A percentile compares a stretch with the other conserved stretches of the same genome.
Conservation (phyloP, 306 rosid genomes). For the Lithocarpus polystachyus region DNA sequence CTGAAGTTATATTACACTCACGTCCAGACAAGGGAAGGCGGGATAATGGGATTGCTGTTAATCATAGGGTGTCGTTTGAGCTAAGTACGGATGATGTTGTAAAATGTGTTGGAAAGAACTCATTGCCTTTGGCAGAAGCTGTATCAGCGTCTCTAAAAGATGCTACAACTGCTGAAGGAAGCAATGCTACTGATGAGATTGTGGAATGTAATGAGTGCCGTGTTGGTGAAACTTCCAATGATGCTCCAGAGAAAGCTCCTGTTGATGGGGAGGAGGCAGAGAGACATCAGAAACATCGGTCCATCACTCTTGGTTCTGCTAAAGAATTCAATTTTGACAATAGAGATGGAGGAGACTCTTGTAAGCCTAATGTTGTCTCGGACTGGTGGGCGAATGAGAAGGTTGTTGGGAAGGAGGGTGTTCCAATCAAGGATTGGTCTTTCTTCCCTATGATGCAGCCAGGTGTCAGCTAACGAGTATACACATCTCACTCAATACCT, state of each 20-base stretch:
- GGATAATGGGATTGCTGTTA: slow-evolving; percentile 20
- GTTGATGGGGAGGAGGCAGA: slow-evolving; percentile 34
- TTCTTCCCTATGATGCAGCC: slow-evolving; percentile 81
- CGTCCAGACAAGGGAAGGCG: slow-evolving; percentile 13
- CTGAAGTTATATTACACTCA: slow-evolving; percentile 15
- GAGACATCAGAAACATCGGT: slow-evolving; percentile 46
- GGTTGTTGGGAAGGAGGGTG: slow-evolving; percentile 54
- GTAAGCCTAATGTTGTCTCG: slow-evolving; percentile 40
- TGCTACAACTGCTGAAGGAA: not conserved
- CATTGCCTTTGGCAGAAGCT: slow-evolving; percentile 34
- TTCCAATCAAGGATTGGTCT: slow-evolving; percentile 59
- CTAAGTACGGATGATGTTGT: slow-evolving; percentile 26
- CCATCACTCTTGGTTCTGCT: slow-evolving; percentile 54
- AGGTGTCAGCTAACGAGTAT: slow-evolving; percentile 42
- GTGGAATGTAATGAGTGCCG: slow-evolving; percentile 7
- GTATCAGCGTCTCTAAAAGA: slow-evolving; percentile 29
- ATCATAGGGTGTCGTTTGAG: slow-evolving; percentile 46
- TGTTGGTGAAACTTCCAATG: slow-evolving; percentile 39
- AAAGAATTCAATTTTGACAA: slow-evolving; percentile 87
- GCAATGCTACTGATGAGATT: not conserved
- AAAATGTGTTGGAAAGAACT: slow-evolving; percentile 34
- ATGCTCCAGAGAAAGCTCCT: slow-evolving; percentile 24
- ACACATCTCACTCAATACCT: slow-evolving; percentile 20
- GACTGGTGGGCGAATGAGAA: slow-evolving; percentile 96
- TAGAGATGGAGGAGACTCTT: slow-evolving; percentile 73